Percentiles rank a stretch among this genome's conserved stretches.
phyloP scores from a whole-genome alignment of 2,329 filamentous ascomycete genomes.

The Penicillium sp. region DNA sequence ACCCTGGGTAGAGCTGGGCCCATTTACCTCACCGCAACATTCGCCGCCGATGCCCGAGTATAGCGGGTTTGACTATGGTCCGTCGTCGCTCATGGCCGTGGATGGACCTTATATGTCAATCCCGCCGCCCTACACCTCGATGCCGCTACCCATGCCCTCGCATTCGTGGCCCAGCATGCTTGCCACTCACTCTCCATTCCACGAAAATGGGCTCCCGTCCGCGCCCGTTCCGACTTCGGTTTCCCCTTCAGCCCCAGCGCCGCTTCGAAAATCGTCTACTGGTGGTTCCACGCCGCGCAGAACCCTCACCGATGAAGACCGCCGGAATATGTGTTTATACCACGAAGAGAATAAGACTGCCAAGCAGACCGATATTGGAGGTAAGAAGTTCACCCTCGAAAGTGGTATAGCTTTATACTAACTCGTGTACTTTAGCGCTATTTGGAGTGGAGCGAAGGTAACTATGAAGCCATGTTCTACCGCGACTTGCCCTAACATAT shows the following conservation, averaged over 20 bases:
- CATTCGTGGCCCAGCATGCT: conserved; percentile 76
- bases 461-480: conserved; percentile 16
- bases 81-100: conserved; percentile 59
- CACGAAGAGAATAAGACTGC: conserved; percentile 83
- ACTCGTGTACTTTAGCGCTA: conserved; percentile 52
- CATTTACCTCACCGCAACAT: conserved; percentile 55
- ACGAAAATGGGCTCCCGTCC: conserved; percentile 58
- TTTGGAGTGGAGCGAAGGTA: conserved; percentile 99
- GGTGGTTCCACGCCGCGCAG: conserved; percentile 64
- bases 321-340: conserved; percentile 88
- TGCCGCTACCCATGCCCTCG: conserved; percentile 67
- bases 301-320: conserved; percentile 86
- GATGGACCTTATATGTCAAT: conserved; percentile 55
- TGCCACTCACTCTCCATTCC: conserved; percentile 64
- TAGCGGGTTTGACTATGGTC: conserved; percentile 57
- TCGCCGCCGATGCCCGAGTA: conserved; percentile 69
- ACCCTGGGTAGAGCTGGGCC: conserved; percentile 45
- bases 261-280: conserved; percentile 39
- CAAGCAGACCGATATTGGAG: conserved; percentile 94
- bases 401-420: conserved; percentile 7
- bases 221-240: conserved; percentile 50
- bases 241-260: conserved; percentile 48
- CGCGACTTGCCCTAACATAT: conserved; percentile 9
- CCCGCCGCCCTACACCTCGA: conserved; percentile 53
- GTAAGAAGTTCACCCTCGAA: conserved; percentile 47